Conservation (phyloP, 2,329 filamentous ascomycete species). For the Cladosporium phlei region DNA sequence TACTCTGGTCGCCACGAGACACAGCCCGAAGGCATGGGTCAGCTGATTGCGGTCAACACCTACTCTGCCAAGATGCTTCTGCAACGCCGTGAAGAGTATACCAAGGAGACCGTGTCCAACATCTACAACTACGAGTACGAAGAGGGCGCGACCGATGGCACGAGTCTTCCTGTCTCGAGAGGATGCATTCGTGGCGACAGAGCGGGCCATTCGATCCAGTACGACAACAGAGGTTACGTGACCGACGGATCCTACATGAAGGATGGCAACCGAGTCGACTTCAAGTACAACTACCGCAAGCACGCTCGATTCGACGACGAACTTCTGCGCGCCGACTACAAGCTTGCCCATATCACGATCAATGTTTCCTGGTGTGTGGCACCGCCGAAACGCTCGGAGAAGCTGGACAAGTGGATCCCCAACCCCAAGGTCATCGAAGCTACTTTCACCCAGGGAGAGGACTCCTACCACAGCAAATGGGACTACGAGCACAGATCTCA, state of each 20-base stretch:
- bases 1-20: slow-evolving; percentile 37
- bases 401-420: slow-evolving; percentile 52
- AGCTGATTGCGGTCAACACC: slow-evolving; percentile 43
- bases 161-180: slow-evolving; percentile 35
- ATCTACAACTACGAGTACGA: slow-evolving; percentile 49
- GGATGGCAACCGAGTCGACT: slow-evolving; percentile 49
- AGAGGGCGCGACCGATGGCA: slow-evolving; percentile 33
- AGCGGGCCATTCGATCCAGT: slow-evolving; percentile 45
- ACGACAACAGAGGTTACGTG: slow-evolving; percentile 51
- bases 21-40: slow-evolving; percentile 41
- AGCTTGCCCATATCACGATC: slow-evolving; percentile 50
- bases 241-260: slow-evolving; percentile 51
- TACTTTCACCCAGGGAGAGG: slow-evolving; percentile 49
- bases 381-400: slow-evolving; percentile 31
- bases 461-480: slow-evolving; percentile 49
- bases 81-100: slow-evolving; percentile 41
- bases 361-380: slow-evolving; percentile 27
- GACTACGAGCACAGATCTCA: slow-evolving; percentile 39
- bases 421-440: slow-evolving; percentile 51
- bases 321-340: slow-evolving; percentile 52
- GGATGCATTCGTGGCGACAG: slow-evolving; percentile 45
- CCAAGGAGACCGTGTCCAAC: slow-evolving; percentile 40
- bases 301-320: slow-evolving; percentile 51
- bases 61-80: slow-evolving; percentile 47
- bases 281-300: slow-evolving; percentile 53